Base-by-base conservation (phyloP, 441 rosid species). In the Flueggea neowawraea region DNA sequence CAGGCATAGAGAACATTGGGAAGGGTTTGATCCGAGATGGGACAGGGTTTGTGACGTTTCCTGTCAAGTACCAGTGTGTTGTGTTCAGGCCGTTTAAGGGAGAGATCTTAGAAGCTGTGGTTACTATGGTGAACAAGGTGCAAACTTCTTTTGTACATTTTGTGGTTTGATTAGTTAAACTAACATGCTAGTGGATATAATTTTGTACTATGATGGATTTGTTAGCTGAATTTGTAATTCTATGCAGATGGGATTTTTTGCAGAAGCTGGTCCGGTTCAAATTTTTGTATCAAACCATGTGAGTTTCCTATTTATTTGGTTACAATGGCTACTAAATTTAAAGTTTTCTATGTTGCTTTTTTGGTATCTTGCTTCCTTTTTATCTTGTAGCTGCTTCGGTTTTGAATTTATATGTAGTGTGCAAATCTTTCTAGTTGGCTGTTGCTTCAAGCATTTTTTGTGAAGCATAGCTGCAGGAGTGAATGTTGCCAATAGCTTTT, bases 201-300 rank as follows among this genome's bases (percentile, higher is more conserved):
- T 47, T 47, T 9, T 47, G 50, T 47, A 14, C n/a, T 6, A 9
- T 47, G n/a, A 47, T 12, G 50, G 12, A 52, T 12, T 22, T 5
- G 52, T 6, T 55, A 14, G 71, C 54, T 39, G 16, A 41, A 11
- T 36, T 58, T 22, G 31, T 44, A 44, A 39, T 62, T 55, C 6
- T 47, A 14, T 47, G 50, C 82, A 94, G 99, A 84, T 91, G 97
- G 99, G 97, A 39, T 94, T 94, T 76, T 91, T 87, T 28, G 99
- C 97, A 0, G 95, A 94, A 66, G 94, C 95, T 67, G 97, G 95
- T 1, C 99, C 96, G 8, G 97, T 94, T 75, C 95, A 94, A 79
- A 86, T 91, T 57, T 94, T 94, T 63, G 94, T 91, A 69, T 94
- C 97, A 12, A 94, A 87, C 73, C 99, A 89, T 69, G 99, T 85